Conservation (phyloP, 208 protist species). For the Leishmania major region DNA sequence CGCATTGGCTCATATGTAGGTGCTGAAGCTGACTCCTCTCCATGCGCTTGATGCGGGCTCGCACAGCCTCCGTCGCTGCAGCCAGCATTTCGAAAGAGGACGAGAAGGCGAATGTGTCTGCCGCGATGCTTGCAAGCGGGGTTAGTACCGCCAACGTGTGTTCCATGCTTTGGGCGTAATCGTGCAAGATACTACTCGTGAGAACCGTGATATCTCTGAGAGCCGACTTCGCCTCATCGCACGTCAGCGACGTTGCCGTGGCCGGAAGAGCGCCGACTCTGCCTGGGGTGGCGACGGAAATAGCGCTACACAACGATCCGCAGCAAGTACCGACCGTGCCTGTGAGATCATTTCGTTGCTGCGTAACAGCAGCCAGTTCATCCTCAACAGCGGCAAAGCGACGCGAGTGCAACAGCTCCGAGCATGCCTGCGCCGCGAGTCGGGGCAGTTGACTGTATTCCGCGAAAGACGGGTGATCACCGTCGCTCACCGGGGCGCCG, state of each 20-base stretch:
- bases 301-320: not conserved
- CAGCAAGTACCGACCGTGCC: not conserved
- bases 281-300: not conserved
- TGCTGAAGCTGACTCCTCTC: not conserved
- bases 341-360: conserved; percentile 7
- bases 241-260: not conserved
- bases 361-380: not conserved
- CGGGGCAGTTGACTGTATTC: not conserved
- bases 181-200: not conserved
- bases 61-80: not conserved
- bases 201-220: not conserved
- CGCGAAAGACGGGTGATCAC: not conserved
- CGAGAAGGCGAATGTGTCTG: not conserved
- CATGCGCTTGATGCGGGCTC: conserved; percentile 1
- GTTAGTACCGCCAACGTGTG: not conserved
- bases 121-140: not conserved
- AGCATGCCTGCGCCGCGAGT: conserved; percentile 1
- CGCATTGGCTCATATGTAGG: not conserved
- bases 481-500: not conserved
- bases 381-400: not conserved
- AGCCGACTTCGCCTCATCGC: not conserved
- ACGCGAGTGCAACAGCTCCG: conserved; percentile 2
- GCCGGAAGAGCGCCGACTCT: not conserved
- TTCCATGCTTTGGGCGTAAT: not conserved
- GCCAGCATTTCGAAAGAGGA: not conserved